Evolutionary conservation across 169 alveolate genomes (phyloP).

Genomic region (Plasmodium malariae): DNA sequence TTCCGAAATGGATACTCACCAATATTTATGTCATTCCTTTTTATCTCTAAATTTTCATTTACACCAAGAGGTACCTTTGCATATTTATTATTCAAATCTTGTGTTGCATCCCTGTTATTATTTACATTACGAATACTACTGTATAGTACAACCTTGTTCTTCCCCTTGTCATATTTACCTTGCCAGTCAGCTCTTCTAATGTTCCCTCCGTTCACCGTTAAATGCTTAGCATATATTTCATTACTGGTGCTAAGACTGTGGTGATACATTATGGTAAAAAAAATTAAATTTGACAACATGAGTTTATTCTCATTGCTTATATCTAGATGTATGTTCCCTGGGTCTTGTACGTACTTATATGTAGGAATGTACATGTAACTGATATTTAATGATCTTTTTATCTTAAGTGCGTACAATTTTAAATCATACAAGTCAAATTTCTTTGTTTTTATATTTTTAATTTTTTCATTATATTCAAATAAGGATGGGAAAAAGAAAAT

Average conservation of each 20-base stretch:
- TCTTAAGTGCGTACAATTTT: constrained; percentile 6
- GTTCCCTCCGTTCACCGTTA: not conserved
- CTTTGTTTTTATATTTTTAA: not conserved
- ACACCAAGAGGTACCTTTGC: not conserved
- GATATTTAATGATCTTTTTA: constrained; percentile 32
- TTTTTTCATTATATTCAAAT: constrained; percentile 4
- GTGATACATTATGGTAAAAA: constrained; percentile 42
- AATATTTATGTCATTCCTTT: not conserved
- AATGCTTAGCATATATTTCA: not conserved
- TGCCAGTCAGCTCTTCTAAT: not conserved
- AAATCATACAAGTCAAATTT: constrained; percentile 14
- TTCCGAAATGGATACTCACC: not conserved
- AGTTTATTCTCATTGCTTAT: constrained; percentile 20
- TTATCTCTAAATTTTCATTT: not conserved
- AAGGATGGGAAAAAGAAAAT: constrained; percentile 34
- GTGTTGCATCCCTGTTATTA: not conserved
- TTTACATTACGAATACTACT: not conserved
- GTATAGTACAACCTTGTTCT: not conserved
- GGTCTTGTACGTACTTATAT: constrained; percentile 11
- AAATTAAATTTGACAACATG: constrained; percentile 16
- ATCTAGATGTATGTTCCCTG: constrained; percentile 16
- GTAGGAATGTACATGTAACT: constrained; percentile 25
- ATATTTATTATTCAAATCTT: not conserved
- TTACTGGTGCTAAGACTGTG: constrained; percentile 7
- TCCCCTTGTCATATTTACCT: not conserved